A percentile compares a stretch with the other conserved stretches of the same genome.
Evolutionary conservation across 176 grass and related monocot genomes (phyloP).

Genomic region (Secale cereale): DNA sequence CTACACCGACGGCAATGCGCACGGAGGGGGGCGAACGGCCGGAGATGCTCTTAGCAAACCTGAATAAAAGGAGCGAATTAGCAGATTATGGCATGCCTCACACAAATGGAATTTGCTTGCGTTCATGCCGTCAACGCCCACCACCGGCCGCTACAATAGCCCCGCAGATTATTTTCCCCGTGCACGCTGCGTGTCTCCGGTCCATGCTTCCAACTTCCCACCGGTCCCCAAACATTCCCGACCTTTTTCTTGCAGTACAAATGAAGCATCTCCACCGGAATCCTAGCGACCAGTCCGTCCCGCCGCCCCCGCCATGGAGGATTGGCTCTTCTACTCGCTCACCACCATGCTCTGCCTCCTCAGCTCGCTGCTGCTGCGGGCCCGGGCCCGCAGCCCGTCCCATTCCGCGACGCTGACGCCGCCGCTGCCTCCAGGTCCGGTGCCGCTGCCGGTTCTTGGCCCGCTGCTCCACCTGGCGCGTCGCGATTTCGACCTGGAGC

Average conservation of each 20-base stretch:
- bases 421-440: conserved; percentile 32
- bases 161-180: background rate
- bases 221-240: background rate
- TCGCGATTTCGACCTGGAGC: conserved; percentile 31
- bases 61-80: no score
- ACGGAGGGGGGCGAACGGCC: no score
- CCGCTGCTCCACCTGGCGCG: conserved; percentile 29
- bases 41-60: no score
- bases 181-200: background rate
- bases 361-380: conserved; percentile 20
- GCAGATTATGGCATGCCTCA: background rate
- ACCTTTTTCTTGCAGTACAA: background rate
- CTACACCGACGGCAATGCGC: no score
- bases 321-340: conserved; percentile 61
- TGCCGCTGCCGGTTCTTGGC: conserved; percentile 19
- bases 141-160: background rate
- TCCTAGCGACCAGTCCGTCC: background rate
- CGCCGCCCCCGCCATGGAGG: conserved; percentile 47
- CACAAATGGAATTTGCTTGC: background rate
- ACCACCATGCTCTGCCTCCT: conserved; percentile 42
- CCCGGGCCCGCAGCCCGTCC: background rate
- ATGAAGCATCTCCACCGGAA: background rate
- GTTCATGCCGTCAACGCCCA: conserved; percentile 20
- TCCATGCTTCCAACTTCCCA: conserved; percentile 25
- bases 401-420: background rate